Evolutionary conservation across 495 filamentous ascomycete species (phyloP), one percentile per base, ranked within the genome.

Genomic region (Xylaria scruposa): DNA sequence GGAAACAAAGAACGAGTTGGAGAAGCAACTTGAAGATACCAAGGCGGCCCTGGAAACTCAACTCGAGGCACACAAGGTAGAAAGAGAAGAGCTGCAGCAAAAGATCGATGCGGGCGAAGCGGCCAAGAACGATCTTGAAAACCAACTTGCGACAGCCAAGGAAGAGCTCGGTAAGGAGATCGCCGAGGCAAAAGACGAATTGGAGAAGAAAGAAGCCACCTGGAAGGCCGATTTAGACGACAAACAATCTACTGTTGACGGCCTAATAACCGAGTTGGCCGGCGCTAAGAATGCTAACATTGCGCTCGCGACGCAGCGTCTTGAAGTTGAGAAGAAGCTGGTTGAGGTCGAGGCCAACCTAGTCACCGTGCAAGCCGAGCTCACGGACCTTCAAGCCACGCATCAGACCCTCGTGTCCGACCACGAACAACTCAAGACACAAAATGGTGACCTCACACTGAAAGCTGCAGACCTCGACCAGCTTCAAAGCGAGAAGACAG

Each of bases 241-340:
- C 72, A 73, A 77, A 70, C 76, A 80, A 49, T 70, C 75, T 10
- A 61, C 44, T 62, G 75, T 80, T 46, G 74, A 78, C 44, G 70
- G 72, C 19, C 71, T 80, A 2, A 77, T 73, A 54, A 75, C 68
- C 40, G 77, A 80, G 62, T 42, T 80, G 42, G 75, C 60, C 46
- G 78, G 78, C 33, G 72, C 78, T 47, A 78, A 77, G 67, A 74
- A 80, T 26, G 78, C 78, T 29, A 80, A 80, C 66, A 71, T 80
- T 36, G 46, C 75, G 31, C 72, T 80, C 29, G 78, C 77, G 17
- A 70, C 73, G 2, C 60, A 78, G 42, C 70, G 74, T 38, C 69
- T 79, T 24, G 68, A 68, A 4, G 36, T 77, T 8, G 74, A 78
- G 56, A 68, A 21, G 26, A 65, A 76, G 65, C 67, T 81, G 21